Evolutionary conservation across 495 filamentous ascomycete genomes (phyloP).

Genomic region (Daldinia caldariorum): DNA sequence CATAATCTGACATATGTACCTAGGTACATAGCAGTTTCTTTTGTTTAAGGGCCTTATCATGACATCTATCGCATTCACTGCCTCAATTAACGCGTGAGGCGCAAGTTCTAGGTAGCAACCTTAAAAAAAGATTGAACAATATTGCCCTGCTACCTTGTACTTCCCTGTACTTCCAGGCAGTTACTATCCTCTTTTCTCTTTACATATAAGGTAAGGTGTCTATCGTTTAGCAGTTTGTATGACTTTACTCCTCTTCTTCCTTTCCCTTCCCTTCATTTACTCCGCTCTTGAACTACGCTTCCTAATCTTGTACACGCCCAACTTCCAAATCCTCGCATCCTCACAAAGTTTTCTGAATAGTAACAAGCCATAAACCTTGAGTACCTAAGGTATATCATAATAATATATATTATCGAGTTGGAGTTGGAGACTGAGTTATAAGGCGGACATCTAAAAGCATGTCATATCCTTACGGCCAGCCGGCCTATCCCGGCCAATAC

Average conservation of each 20-base stretch:
- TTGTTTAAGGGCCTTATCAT: background rate
- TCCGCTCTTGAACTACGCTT: constrained; percentile 1
- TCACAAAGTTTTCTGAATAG: background rate
- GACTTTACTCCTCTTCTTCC: background rate
- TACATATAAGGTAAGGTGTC: no score
- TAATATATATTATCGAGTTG: background rate
- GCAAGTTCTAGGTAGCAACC: constrained; percentile 18
- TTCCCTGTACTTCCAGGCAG: background rate
- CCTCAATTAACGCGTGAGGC: constrained; percentile 35
- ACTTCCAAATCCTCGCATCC: background rate
- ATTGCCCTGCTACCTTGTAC: no score
- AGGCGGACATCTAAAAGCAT: constrained; percentile 29
- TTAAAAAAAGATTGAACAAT: no score
- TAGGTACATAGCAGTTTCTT: constrained; percentile 1
- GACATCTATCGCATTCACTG: constrained; percentile 23
- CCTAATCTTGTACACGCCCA: background rate
- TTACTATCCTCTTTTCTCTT: background rate
- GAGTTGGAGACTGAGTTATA: background rate
- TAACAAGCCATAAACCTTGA: background rate
- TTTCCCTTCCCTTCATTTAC: background rate
- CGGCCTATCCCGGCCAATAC: constrained; percentile 41
- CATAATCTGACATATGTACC: no score
- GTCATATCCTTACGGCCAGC: constrained; percentile 41
- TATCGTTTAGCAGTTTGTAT: constrained; percentile 1
- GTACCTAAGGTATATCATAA: background rate